Evolutionary conservation across 441 rosid genomes (phyloP), one percentile per base, ranked within the genome.

Genomic region (Dalechampia spathulata): DNA sequence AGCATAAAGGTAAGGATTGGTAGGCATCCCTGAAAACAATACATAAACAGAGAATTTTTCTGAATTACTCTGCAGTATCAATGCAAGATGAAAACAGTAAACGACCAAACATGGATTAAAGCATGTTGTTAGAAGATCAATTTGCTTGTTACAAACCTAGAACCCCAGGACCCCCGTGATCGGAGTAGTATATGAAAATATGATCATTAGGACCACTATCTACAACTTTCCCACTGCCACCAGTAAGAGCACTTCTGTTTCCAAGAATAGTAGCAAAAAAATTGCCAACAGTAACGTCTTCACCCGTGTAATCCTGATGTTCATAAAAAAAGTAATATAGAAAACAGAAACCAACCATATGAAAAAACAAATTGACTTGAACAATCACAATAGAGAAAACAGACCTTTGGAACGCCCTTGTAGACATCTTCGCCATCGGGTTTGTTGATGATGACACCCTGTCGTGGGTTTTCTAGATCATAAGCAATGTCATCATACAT

Each of bases 101-200:
- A 28, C 15, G 13, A 26, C 38, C 0, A 9, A 11, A 6, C 4
- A 30, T 12, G 36, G 27, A n/a, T 19, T 2, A 44, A 16, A 36
- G 6, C 20, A 19, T 32, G 12, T 41, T 17, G 57, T 39, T 41
- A 46, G 4, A 47, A 48, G 20, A 40, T 25, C 12, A 19, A 6
- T 51, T 40, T 16, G 8, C 15, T 28, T 21, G 37, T 15, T 65
- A 79, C 97, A 71, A 60, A 93, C 99, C 99, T 5, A 90, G 86
- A 58, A 93, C 87, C 45, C 97, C 99, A 26, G 99, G 93, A 66
- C 96, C 97, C 12, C 99, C 99, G 64, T 93, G 99, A 62, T 93
- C 99, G 14, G 82, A 56, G 36, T 93, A 93, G 65, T 71, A 87
- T 39, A 93, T 75, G 76, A 93, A 93, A 57, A 90, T 83, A 74